A percentile compares a stretch with the other conserved stretches of the same genome.
Conservation (phyloP, 257 asterid species). For the Jasminum sambac region DNA sequence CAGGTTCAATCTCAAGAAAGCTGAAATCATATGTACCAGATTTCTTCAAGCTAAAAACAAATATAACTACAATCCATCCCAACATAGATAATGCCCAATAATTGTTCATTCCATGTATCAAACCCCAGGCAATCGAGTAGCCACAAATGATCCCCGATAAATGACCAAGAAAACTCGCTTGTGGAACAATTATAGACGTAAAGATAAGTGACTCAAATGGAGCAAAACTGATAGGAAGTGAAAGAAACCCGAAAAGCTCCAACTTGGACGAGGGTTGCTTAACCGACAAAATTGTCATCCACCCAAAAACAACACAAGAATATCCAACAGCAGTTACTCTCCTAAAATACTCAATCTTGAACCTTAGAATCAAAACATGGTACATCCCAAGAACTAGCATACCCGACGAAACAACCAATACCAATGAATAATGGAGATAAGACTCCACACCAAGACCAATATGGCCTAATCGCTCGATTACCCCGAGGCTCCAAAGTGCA, state of each 20-base stretch:
- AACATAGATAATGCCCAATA: conserved; percentile 90
- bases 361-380: conserved; percentile 72
- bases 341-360: conserved; percentile 75
- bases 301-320: conserved; percentile 97
- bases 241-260: conserved; percentile 92
- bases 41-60: conserved; percentile 83
- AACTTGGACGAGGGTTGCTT: conserved; percentile 87
- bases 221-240: conserved; percentile 93
- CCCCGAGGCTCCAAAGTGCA: conserved; percentile 96
- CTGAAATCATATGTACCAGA: conserved; percentile 65
- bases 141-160: conserved; percentile 84
- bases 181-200: conserved; percentile 93
- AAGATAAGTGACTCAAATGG: conserved; percentile 92
- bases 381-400: conserved; percentile 75
- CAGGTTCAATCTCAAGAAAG: conserved; percentile 88
- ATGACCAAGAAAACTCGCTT: conserved; percentile 95
- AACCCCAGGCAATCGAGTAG: conserved; percentile 86
- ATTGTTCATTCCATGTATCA: conserved; percentile 89
- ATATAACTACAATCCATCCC: conserved; percentile 69
- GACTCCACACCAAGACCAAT: conserved; percentile 79
- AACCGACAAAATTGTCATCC: conserved; percentile 92
- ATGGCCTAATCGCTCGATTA: conserved; percentile 59
- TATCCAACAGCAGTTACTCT: conserved; percentile 97
- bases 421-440: conserved; percentile 76
- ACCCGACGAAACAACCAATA: conserved; percentile 79